Base-by-base conservation (phyloP, 2,329 filamentous ascomycete species). In the Fusarium mundagurra region DNA sequence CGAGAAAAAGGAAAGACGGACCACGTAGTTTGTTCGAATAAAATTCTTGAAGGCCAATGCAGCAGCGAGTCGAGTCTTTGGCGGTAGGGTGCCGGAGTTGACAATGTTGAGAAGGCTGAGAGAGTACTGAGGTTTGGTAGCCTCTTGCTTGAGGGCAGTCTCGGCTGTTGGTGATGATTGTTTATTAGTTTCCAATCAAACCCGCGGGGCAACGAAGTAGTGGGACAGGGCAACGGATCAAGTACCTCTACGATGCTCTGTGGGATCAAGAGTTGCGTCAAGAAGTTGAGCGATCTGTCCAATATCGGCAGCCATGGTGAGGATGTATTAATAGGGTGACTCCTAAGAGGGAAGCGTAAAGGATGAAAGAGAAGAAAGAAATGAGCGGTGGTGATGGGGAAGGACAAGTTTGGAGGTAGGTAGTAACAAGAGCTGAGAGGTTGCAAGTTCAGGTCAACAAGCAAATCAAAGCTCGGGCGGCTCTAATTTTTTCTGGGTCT, bases 31-130 rank as follows among this genome's bases (percentile, higher is more conserved):
- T 81, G 93, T 91, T 83, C 93, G 93, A 80, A 99, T 95, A 83
- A 98, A 97, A 86, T 99, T 99, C 86, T 99, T 99, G 90, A 99
- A 99, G 86, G 94, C 96, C 69, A 99, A 88, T 34, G 96, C 94
- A 79, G 93, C 94, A 12, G 96, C 91, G 47, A 99, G 91, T 72
- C 96, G 92, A 70, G 94, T 96, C 78, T 94, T 96, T 74, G 88
- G 85, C 45, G 94, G 92, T 73, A 93, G 90, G 47, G 89, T 86
- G 65, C 92, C 90, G 76, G 92, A 91, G 73, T 93, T 94, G 79
- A 98, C 94, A 80, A 98, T 97, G 78, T 96, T 95, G 60, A 99
- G 92, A 62, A 99, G 91, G 63, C 89, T 88, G 59, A 98, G 88
- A 22, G 96, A 97, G 86, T 97, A 99, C 80, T 93, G 92, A 14